These are phyloP conservation scores for Letharia columbiana DNA, from an alignment of 495 filamentous ascomycete genomes.

Conservation along the genomic window DNA sequence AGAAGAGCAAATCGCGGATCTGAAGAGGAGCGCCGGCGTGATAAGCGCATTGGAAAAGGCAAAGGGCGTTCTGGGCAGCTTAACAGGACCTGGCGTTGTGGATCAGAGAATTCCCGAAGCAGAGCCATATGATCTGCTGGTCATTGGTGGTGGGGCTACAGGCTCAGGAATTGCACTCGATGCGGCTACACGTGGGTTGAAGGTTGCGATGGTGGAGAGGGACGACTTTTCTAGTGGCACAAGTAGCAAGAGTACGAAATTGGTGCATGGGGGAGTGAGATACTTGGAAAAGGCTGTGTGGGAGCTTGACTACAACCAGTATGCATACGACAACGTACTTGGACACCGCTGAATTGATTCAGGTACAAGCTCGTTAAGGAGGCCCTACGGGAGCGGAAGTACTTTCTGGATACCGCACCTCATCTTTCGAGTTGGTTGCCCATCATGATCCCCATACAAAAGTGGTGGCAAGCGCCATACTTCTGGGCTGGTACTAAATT, in stretches of 20 bases:
- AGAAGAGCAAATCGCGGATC: constrained; percentile 45
- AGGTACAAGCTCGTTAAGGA: constrained; percentile 85
- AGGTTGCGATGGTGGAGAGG: constrained; percentile 87
- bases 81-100: constrained; percentile 22
- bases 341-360: constrained; percentile 19
- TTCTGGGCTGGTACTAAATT: constrained; percentile 95
- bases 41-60: constrained; percentile 3
- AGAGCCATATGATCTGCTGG: constrained; percentile 69
- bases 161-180: constrained; percentile 90
- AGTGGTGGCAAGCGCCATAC: constrained; percentile 97
- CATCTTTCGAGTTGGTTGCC: constrained; percentile 92
- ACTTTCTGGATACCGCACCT: constrained; percentile 91
- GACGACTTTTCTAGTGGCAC: constrained; percentile 94
- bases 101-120: constrained; percentile 24
- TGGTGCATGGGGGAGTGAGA: constrained; percentile 92
- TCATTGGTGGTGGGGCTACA: constrained; percentile 91
- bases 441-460: constrained; percentile 93
- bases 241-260: constrained; percentile 93
- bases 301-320: constrained; percentile 92
- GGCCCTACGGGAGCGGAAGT: constrained; percentile 90
- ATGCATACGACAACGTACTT: constrained; percentile 22
- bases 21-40: constrained; percentile 33
- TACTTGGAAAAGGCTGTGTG: constrained; percentile 96
- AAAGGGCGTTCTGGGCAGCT: constrained; percentile 13
- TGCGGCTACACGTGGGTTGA: constrained; percentile 84